Base-by-base conservation (phyloP, 345 rosid genomes). In the Schrenkiella parvula region DNA sequence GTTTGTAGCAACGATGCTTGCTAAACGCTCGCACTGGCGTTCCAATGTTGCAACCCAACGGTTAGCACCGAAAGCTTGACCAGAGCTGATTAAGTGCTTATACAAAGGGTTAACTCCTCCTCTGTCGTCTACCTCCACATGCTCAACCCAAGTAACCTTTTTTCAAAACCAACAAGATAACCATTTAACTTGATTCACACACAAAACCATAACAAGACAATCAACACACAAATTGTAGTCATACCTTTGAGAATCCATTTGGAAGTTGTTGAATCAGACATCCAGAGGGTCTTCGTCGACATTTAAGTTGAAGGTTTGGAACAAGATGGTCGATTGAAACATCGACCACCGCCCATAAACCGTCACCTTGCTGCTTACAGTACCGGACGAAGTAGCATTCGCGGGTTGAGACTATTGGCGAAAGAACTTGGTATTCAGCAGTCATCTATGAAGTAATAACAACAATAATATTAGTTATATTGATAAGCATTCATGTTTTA, bases 91-190 rank as follows among this genome's bases (percentile, higher is more conserved):
- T 0, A 90, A 78, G 62, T 85, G 85, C 82, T 80, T 84, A 84
- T 80, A 95, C 14, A 89, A 68, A 73, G 59, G 62, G 59, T 88
- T 88, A 42, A 81, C 85, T 15, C 82, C 90, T 18, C 87, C 96
- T 68, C 86, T 75, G 46, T 92, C 96, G 69, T 92, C 95, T 38
- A 87, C 95, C 72, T 95, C 98, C 19, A 92, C 89, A 81, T 92
- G 84, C 68, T 95, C 99, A 42, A 95, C 82, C 99, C 99, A 95
- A 1, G 86, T 90, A 23, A 95, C 95, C 99, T 92, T 66, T 28
- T 21, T 59, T 34, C 11, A 28, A 37, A 54, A 51, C 37, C 23
- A 73, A 50, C 72, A 34, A 54, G 6, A 55, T 29, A 55, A 53
- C 9, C 57, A 29, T 13, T 25, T 47, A 6, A n/a, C 6, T 8